A percentile compares a stretch with the other conserved stretches of the same genome.
These are phyloP conservation scores for Citrullus mucosospermus DNA, from an alignment of 306 rosid genomes.

Conservation along the genomic window DNA sequence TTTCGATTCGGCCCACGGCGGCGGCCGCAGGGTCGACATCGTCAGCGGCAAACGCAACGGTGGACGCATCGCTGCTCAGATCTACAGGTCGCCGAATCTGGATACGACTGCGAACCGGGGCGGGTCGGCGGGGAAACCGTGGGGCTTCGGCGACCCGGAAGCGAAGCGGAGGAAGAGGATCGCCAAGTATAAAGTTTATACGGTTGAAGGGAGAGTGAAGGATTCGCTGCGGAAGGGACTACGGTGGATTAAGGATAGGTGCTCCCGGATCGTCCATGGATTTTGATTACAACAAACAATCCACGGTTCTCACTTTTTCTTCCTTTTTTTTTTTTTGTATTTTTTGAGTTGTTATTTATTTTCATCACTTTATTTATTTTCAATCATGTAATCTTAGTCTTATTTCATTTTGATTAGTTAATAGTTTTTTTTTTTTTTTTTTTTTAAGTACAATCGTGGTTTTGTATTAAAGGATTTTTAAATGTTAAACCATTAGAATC, in stretches of 20 bases:
- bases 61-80: not conserved
- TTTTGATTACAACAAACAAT: constrained; percentile 4
- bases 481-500: too few relatives aligned
- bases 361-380: too few relatives aligned
- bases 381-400: too few relatives aligned
- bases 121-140: constrained; percentile 18
- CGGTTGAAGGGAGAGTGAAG: constrained; percentile 57
- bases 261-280: constrained; percentile 45
- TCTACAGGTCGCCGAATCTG: constrained; percentile 11
- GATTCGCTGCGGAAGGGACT: constrained; percentile 42
- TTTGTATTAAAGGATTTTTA: not conserved
- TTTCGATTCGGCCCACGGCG: constrained; percentile 22
- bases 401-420: too few relatives aligned
- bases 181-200: constrained; percentile 52
- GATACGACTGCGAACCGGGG: constrained; percentile 13
- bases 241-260: constrained; percentile 61
- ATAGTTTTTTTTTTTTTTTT: too few relatives aligned
- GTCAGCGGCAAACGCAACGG: constrained; percentile 62
- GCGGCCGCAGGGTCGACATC: constrained; percentile 23
- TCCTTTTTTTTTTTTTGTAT: not conserved
- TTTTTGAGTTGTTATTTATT: not conserved
- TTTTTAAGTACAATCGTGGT: too few relatives aligned
- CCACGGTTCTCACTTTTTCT: not conserved
- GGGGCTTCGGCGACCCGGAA: constrained; percentile 41
- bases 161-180: constrained; percentile 60